Evolutionary conservation across 139 green algal genomes (phyloP), one percentile per base, ranked within the genome.

Genomic region (Chlamydomonas urium): DNA sequence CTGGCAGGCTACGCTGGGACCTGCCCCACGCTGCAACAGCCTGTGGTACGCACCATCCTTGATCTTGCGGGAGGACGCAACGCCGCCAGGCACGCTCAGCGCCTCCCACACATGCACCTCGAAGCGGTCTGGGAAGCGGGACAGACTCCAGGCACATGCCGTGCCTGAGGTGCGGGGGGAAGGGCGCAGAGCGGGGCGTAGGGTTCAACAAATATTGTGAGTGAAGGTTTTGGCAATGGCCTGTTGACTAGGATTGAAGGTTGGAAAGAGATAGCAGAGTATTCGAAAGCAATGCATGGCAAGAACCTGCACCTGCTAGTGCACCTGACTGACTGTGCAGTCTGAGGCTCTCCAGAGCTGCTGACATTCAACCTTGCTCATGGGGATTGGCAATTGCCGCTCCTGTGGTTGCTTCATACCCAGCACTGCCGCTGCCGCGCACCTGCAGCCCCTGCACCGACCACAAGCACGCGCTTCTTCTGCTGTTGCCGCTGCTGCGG

Each of bases 91-190:
- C 45, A 87, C 65, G 19, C 76, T 66, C 58, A 88, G 50, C 10
- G 74, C 65, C 65, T 91, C 86, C 85, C 81, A 88, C 35, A 91
- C 78, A 37, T 86, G 74, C 31, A 88, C 82, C 17, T 89, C 77
- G 38, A 86, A 91, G 2, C 72, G 77, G 3, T 87, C 85, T 0
- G 85, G 85, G 56, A 68, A 73, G 32, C 85, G 76, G 5, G 77
- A 80, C 21, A 91, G 75, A 32, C 65, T 83, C 85, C 85, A 91
- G 2, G 85, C 86, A 37, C 79, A 87, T 1, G 86, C 79, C 24
- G 82, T 87, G 23, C 86, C 86, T 89, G 75, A 2, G 28, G 32
- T 47, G 34, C 24, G 34, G 17, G 31, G 24, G 61, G 19, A 10
- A 31, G n/a, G n/a, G n/a, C n/a, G n/a, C n/a, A n/a, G n/a, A n/a